These are phyloP conservation scores for Aspergillus unguis DNA, from an alignment of 2,329 filamentous ascomycete genomes.

Conservation along the genomic window DNA sequence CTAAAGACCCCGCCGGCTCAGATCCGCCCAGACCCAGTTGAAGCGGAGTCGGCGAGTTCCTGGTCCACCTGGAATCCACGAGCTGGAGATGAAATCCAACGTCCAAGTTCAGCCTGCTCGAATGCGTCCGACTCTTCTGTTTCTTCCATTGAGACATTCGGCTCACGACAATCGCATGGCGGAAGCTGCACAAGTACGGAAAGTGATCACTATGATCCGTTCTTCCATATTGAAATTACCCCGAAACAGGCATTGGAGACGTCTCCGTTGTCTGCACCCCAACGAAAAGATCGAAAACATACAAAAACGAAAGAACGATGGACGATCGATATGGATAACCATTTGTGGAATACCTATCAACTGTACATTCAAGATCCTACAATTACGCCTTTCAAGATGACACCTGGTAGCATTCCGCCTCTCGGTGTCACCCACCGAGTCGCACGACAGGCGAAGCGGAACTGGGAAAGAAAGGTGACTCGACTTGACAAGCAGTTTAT, in stretches of 20 bases:
- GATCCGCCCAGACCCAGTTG: slow-evolving; percentile 38
- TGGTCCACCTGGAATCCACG: slow-evolving; percentile 34
- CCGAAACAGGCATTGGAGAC: slow-evolving; percentile 39
- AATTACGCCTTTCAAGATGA: slow-evolving; percentile 65
- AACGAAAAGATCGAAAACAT: slow-evolving; percentile 23
- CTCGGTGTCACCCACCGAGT: slow-evolving; percentile 63
- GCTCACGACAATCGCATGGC: slow-evolving; percentile 55
- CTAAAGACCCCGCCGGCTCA: slow-evolving; percentile 47
- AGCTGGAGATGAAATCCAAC: slow-evolving; percentile 47
- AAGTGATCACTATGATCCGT: slow-evolving; percentile 57
- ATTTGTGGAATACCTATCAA: slow-evolving; percentile 65
- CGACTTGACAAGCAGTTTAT: slow-evolving; percentile 24
- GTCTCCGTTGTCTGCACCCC: slow-evolving; percentile 31
- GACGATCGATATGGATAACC: slow-evolving; percentile 63
- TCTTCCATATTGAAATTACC: slow-evolving; percentile 44
- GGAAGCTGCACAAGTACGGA: slow-evolving; percentile 62
- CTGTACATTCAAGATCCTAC: slow-evolving; percentile 63
- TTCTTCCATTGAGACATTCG: slow-evolving; percentile 57
- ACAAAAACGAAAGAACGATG: slow-evolving; percentile 42
- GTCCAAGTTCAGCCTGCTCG: slow-evolving; percentile 58
- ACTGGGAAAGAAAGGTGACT: slow-evolving; percentile 52
- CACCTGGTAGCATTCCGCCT: slow-evolving; percentile 61
- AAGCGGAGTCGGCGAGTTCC: slow-evolving; percentile 25
- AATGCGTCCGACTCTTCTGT: slow-evolving; percentile 61
- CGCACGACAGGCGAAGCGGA: slow-evolving; percentile 58